Evolutionary conservation across 768 basidiomycete genomes (phyloP).

Genomic region (Agrocybe praecox): DNA sequence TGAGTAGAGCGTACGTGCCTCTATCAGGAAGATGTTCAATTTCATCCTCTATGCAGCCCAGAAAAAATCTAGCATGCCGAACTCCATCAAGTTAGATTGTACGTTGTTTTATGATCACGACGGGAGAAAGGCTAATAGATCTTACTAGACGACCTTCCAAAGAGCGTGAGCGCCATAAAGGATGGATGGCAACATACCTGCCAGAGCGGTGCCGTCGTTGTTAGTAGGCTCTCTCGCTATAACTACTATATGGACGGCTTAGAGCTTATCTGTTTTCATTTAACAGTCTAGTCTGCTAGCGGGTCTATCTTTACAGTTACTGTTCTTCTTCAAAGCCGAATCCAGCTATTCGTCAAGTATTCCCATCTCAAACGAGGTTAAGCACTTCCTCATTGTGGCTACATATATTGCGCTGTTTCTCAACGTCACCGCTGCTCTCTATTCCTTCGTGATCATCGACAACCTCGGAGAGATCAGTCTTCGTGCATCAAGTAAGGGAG

Average conservation of each 20-base stretch:
- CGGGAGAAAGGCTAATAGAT: background rate
- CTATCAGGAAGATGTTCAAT: too few species aligned
- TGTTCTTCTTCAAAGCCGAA: conserved; percentile 9
- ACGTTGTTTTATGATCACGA: background rate
- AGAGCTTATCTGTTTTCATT: background rate
- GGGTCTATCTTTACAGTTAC: conserved; percentile 5
- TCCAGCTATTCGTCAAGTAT: background rate
- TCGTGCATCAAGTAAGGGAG: background rate
- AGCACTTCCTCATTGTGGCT: conserved; percentile 6
- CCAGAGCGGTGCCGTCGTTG: conserved; percentile 2
- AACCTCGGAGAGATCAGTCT: conserved; percentile 7
- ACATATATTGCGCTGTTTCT: conserved; percentile 14
- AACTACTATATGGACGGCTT: background rate
- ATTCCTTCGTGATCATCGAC: conserved; percentile 3
- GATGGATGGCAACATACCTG: background rate
- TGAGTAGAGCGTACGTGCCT: too few species aligned
- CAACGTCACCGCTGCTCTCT: conserved; percentile 10
- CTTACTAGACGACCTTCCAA: background rate
- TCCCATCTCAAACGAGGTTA: background rate
- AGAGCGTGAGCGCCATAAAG: background rate
- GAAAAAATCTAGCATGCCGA: background rate
- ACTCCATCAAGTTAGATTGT: background rate
- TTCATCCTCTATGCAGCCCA: too few species aligned
- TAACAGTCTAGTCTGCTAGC: conserved; percentile 14
- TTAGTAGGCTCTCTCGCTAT: background rate